Base-by-base conservation (phyloP, 139 green algal species). In the Tetradesmus obliquus region DNA sequence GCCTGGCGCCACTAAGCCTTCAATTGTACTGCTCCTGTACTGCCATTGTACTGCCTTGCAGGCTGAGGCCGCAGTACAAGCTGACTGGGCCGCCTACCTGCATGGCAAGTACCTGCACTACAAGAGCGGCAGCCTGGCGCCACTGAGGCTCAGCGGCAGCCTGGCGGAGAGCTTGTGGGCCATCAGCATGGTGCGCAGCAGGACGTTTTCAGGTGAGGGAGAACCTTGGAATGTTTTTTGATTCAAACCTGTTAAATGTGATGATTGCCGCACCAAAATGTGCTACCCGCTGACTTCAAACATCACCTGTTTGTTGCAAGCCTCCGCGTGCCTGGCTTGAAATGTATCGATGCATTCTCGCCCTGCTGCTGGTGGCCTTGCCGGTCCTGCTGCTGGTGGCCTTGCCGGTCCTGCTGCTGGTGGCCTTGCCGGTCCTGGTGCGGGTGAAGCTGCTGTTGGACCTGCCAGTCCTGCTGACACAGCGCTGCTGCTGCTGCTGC, bases 101-200 rank as follows among this genome's bases (percentile, higher is more conserved):
- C 89, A 92, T 51, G 51, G 12, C 2, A 51, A 88, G 10, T 84
- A 84, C 12, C 53, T 92, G 8, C 15, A 45, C 24, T 69, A 20
- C 9, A 32, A 20, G 6, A 86, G 58, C 45, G 88, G 87, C 76
- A 54, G 55, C 24, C 88, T 91, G 58, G 57, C 15, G 2, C 7
- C 24, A 0, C 58, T 91, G 88, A 0, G 57, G 2, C 79, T 91
- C 6, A 87, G 88, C 19, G 17, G 62, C 57, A 86, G 32, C 57
- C 58, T 91, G 32, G 5, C 32, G 1, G 20, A 58, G 3, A 87
- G 76, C 79, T 9, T 91, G 32, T 91, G 88, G 88, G 88, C 88
- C 5, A 79, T 91, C 79, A 87, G 79, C 32, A 87, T 91, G 88
- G 88, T 91, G n/a, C 74, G 87, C 87, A 85, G 87, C 87, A 74